Evolutionary conservation across 2,329 filamentous ascomycete species (phyloP).

Genomic region (Mariannaea sp.): DNA sequence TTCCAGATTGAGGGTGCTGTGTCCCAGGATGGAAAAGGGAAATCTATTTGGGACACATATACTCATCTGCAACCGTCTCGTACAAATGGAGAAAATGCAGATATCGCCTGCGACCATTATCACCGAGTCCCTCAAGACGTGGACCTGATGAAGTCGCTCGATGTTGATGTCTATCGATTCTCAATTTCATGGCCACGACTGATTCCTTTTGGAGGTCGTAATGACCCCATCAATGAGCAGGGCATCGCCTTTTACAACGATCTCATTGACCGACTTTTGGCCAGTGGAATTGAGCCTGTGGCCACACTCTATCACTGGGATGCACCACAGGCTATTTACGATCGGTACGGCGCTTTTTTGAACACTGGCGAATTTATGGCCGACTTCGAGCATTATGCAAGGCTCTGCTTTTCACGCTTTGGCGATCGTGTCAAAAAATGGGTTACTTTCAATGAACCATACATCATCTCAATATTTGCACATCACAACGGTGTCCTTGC

Average conservation of each 20-base stretch:
- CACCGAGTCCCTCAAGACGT: constrained; percentile 57
- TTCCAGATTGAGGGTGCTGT: constrained; percentile 53
- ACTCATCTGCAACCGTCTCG: constrained; percentile 47
- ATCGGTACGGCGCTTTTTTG: constrained; percentile 45
- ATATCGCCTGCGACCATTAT: constrained; percentile 53
- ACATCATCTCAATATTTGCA: constrained; percentile 45
- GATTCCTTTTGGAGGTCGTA: constrained; percentile 65
- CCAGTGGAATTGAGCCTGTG: constrained; percentile 62
- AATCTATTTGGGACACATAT: constrained; percentile 51
- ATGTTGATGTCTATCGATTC: constrained; percentile 66
- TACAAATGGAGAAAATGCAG: constrained; percentile 50
- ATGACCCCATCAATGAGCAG: constrained; percentile 65
- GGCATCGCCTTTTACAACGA: constrained; percentile 64
- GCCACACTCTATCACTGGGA: constrained; percentile 72
- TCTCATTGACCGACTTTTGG: constrained; percentile 62
- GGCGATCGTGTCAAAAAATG: constrained; percentile 49
- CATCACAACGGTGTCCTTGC: no score
- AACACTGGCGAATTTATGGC: constrained; percentile 39
- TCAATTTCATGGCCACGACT: constrained; percentile 70
- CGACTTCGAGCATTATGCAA: constrained; percentile 46
- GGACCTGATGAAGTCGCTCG: constrained; percentile 60
- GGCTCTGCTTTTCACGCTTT: constrained; percentile 44
- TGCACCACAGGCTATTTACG: constrained; percentile 42
- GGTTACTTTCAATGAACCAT: constrained; percentile 48
- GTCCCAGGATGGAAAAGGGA: constrained; percentile 47